phyloP scores from a whole-genome alignment of 805 yeast species.

The Zygosaccharomyces bisporus region DNA sequence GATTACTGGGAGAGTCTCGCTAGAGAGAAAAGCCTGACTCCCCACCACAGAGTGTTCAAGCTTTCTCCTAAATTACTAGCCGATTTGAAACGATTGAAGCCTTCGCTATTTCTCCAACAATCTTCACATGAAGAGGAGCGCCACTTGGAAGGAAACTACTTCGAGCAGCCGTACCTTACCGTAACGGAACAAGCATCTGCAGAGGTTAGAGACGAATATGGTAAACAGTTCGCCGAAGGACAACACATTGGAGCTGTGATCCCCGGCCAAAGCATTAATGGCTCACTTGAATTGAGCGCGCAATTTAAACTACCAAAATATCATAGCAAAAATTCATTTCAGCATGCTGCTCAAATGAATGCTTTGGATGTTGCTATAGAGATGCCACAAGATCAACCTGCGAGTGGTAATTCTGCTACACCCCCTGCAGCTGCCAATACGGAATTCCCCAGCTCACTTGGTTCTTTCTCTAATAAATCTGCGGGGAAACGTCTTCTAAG shows the following conservation, averaged over 20 bases:
- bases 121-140: neutral
- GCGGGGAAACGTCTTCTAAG: conserved; percentile 24
- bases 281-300: conserved; percentile 33
- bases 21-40: conserved; percentile 42
- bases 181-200: conserved; percentile 30
- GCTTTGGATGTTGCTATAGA: conserved; percentile 32
- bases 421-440: neutral
- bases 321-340: conserved; percentile 33
- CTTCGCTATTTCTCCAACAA: conserved; percentile 11
- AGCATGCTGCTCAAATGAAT: conserved; percentile 29
- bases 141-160: conserved; percentile 7
- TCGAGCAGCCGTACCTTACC: conserved; percentile 26
- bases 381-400: conserved; percentile 2
- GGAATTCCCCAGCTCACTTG: conserved; percentile 3
- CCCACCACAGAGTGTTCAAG: conserved; percentile 43
- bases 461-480: conserved; percentile 15
- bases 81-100: conserved; percentile 14
- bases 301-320: conserved; percentile 34
- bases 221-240: conserved; percentile 23
- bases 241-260: conserved; percentile 25
- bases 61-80: conserved; percentile 19
- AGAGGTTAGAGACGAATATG: conserved; percentile 28
- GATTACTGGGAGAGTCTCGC: conserved; percentile 54
- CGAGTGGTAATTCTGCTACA: neutral
- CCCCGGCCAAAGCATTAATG: conserved; percentile 34